These are phyloP conservation scores for Clonostachys sp. DNA, from an alignment of 2,329 filamentous ascomycete genomes.

Conservation along the genomic window DNA sequence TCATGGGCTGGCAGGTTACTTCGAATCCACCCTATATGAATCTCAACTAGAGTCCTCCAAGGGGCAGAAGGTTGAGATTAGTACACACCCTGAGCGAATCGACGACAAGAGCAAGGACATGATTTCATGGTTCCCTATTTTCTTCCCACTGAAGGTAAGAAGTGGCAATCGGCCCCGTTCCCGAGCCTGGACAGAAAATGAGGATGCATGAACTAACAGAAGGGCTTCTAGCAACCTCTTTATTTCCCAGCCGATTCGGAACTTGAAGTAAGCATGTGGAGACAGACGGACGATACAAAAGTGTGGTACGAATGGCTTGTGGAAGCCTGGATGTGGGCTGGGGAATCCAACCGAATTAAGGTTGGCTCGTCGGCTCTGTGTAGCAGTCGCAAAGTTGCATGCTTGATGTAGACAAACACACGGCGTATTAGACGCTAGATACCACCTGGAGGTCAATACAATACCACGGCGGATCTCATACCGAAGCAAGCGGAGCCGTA, in stretches of 20 bases:
- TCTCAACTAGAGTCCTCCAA: constrained; percentile 30
- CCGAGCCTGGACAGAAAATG: not conserved
- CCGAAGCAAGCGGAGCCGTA: too few relatives aligned
- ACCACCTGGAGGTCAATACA: too few relatives aligned
- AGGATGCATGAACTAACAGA: constrained; percentile 2
- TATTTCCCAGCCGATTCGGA: constrained; percentile 81
- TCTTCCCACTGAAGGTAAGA: constrained; percentile 87
- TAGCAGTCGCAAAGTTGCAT: constrained; percentile 65
- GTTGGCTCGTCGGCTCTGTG: constrained; percentile 63
- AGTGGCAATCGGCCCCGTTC: not conserved
- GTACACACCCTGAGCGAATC: constrained; percentile 88
- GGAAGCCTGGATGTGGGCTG: constrained; percentile 70
- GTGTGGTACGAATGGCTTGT: constrained; percentile 99
- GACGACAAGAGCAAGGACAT: constrained; percentile 92
- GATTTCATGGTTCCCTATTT: constrained; percentile 99
- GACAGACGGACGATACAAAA: constrained; percentile 88
- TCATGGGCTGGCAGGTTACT: constrained; percentile 90
- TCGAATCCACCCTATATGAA: constrained; percentile 90
- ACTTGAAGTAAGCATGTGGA: constrained; percentile 90
- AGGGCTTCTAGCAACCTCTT: constrained; percentile 62
- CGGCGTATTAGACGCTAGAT: not conserved
- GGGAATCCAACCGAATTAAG: constrained; percentile 57
- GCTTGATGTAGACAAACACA: constrained; percentile 53
- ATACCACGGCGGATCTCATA: too few relatives aligned
- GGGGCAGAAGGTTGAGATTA: constrained; percentile 69